These are phyloP conservation scores for Psilocybe cubensis DNA, from an alignment of 768 basidiomycete genomes.

Conservation along the genomic window DNA sequence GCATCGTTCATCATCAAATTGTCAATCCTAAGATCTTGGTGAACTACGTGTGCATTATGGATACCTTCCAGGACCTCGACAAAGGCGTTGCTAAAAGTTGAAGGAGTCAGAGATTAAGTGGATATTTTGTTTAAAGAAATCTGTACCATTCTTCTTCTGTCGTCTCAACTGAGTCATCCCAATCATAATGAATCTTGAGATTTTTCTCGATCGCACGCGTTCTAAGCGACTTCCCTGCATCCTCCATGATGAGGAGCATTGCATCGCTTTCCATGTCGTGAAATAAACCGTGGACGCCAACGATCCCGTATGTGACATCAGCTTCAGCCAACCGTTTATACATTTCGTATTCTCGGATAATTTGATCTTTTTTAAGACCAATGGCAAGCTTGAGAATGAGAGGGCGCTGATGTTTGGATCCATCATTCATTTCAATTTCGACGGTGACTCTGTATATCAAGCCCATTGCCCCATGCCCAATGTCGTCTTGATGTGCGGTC, in stretches of 20 bases:
- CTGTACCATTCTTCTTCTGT: neutral
- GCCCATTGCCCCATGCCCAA: slow-evolving; percentile 1
- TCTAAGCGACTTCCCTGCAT: slow-evolving; percentile 6
- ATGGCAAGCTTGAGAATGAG: slow-evolving; percentile 8
- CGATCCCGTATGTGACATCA: neutral
- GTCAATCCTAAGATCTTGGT: slow-evolving; percentile 9
- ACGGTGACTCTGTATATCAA: neutral
- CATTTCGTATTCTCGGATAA: slow-evolving; percentile 2
- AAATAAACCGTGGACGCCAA: slow-evolving; percentile 11
- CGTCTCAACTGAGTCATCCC: neutral
- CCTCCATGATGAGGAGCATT: slow-evolving; percentile 6
- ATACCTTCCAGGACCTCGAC: neutral
- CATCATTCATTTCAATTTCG: neutral
- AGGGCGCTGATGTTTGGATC: neutral
- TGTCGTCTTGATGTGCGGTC: neutral
- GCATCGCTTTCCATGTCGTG: slow-evolving; percentile 8
- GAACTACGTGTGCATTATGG: slow-evolving; percentile 8
- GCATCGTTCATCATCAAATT: slow-evolving; percentile 10
- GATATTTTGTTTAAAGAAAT: neutral
- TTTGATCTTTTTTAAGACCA: neutral
- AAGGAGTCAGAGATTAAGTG: neutral
- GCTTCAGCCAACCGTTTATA: neutral
- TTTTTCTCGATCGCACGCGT: neutral
- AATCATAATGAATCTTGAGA: neutral
- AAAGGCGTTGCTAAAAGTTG: neutral